Base-by-base conservation (phyloP, 257 asterid genomes). In the Euphrasia confusa region DNA sequence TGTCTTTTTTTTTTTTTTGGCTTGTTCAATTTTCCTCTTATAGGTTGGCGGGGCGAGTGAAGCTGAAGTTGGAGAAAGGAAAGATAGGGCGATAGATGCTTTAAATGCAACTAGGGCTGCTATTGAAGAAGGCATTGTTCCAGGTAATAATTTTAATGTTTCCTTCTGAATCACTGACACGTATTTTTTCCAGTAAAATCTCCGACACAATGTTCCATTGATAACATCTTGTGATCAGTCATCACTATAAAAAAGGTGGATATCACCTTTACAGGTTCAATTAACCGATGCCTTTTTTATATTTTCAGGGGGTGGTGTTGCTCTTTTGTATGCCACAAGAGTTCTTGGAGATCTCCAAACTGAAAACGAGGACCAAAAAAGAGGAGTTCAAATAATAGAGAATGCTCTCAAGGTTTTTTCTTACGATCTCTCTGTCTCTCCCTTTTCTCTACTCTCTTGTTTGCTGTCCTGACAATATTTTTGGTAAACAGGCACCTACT, bases 21-120 rank as follows among this genome's bases (percentile, higher is more conserved):
- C 47, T 45, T 50, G 9, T 45, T 49, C 24, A 27, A 56, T 33
- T 61, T 60, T 67, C 26, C n/a, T 48, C 61, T 80, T 47, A 61
- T 73, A 90, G 97, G 97, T 90, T 60, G 97, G 97, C 61, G 97
- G 97, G 48, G 86, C 85, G 39, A 90, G 96, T 66, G 96, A 90
- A 70, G 74, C 77, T 40, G 97, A 90, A 73, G 90, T 85, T 73
- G 95, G 86, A 66, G 97, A 90, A 71, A 87, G 95, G 83, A 90
- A 87, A 80, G 97, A 90, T 74, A 83, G 97, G 78, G 97, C 77
- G 37, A 90, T 85, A n/a, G 97, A 90, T 80, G 97, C 97, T 77
- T 75, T 90, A 24, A 90, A 90, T 79, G 95, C 97, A 57, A 87
- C 96, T 26, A 77, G 88, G 73, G 97, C 97, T 62, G 97, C 97